phyloP scores from a whole-genome alignment of 768 basidiomycete genomes.

The Lentinula sp. region DNA sequence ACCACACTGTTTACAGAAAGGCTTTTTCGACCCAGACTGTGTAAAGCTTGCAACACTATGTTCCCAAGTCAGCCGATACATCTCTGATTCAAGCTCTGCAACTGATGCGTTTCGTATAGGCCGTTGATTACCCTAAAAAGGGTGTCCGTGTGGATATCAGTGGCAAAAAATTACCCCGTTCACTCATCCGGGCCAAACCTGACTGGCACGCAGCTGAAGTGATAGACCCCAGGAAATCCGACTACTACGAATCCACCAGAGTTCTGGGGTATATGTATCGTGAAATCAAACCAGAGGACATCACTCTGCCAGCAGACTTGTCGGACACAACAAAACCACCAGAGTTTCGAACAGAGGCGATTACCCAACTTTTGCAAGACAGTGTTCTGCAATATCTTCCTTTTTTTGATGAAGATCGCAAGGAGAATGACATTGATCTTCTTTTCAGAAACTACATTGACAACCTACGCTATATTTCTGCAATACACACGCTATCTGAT shows the following conservation, averaged over 20 bases:
- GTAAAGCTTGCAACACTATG: slow-evolving; percentile 55
- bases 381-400: slow-evolving; percentile 18
- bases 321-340: background rate
- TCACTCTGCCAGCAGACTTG: slow-evolving; percentile 11
- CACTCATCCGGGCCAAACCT: slow-evolving; percentile 63
- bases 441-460: slow-evolving; percentile 51
- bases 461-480: slow-evolving; percentile 66
- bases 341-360: slow-evolving; percentile 26
- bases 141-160: slow-evolving; percentile 58
- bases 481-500: slow-evolving; percentile 60
- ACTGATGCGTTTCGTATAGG: slow-evolving; percentile 27
- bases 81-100: background rate
- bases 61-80: slow-evolving; percentile 29
- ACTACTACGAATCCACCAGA: slow-evolving; percentile 67
- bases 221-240: slow-evolving; percentile 42
- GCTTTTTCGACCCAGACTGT: slow-evolving; percentile 56
- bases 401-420: slow-evolving; percentile 16
- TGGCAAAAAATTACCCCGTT: slow-evolving; percentile 37
- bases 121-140: slow-evolving; percentile 80
- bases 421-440: slow-evolving; percentile 20
- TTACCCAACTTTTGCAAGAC: slow-evolving; percentile 26
- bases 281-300: slow-evolving; percentile 36
- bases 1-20: slow-evolving; percentile 33
- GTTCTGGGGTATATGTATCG: slow-evolving; percentile 74
- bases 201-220: slow-evolving; percentile 73